A percentile compares a stretch with the other conserved stretches of the same genome.
Conservation (phyloP, 495 filamentous ascomycete species). For the Penicillium lagena region DNA sequence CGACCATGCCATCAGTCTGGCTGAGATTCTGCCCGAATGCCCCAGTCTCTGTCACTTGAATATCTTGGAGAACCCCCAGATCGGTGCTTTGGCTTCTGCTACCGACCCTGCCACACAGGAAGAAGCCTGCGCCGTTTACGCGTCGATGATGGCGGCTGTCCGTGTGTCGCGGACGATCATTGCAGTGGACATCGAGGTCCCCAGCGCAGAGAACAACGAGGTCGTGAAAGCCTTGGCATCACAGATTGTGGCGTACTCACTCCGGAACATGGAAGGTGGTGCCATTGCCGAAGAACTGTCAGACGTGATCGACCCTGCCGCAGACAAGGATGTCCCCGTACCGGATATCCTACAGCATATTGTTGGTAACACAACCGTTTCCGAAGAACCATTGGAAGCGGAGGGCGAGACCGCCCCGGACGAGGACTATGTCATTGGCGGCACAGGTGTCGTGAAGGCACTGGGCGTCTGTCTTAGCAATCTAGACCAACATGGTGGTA, state of each 20-base stretch:
- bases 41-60: constrained; percentile 80
- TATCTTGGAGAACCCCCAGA: constrained; percentile 73
- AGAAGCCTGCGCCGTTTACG: constrained; percentile 90
- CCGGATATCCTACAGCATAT: constrained; percentile 65
- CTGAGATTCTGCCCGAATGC: constrained; percentile 83
- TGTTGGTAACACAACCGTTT: constrained; percentile 48
- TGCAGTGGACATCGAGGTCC: constrained; percentile 87
- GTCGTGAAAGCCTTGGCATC: constrained; percentile 89
- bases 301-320: constrained; percentile 24
- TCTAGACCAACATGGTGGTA: constrained; percentile 31
- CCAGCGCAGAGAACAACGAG: constrained; percentile 68
- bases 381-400: constrained; percentile 46
- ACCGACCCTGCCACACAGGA: constrained; percentile 70
- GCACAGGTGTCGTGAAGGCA: constrained; percentile 91
- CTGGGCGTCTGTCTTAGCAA: constrained; percentile 85
- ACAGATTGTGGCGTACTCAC: constrained; percentile 87
- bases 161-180: constrained; percentile 78
- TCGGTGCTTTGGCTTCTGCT: constrained; percentile 61
- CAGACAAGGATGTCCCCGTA: constrained; percentile 36
- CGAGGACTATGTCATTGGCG: constrained; percentile 92
- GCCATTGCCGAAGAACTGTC: constrained; percentile 42
- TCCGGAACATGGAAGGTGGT: constrained; percentile 77
- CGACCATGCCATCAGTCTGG: constrained; percentile 81
- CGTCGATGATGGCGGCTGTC: constrained; percentile 83
- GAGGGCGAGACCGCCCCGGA: constrained; percentile 72